A percentile compares a stretch with the other conserved stretches of the same genome.
Evolutionary conservation across 805 yeast genomes (phyloP).

Genomic region (Naumovozyma baii): DNA sequence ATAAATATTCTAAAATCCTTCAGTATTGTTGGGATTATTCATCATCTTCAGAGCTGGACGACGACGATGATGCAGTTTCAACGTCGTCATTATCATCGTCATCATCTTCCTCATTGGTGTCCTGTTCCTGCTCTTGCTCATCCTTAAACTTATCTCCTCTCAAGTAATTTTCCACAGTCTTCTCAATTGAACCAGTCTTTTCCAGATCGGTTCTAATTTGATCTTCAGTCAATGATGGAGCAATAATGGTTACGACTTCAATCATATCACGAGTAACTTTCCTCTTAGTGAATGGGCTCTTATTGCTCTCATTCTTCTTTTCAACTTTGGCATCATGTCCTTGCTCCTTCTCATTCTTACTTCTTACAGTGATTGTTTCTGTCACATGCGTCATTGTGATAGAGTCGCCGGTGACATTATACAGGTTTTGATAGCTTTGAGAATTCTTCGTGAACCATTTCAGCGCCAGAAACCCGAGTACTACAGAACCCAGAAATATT

Average conservation of each 20-base stretch:
- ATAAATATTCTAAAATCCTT: neutral
- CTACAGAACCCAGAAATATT: constrained; percentile 6
- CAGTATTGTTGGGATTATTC: constrained; percentile 15
- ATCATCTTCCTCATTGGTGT: neutral
- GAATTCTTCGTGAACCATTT: constrained; percentile 58
- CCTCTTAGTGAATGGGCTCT: constrained; percentile 28
- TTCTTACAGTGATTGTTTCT: neutral
- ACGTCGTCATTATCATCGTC: neutral
- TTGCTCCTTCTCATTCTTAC: constrained; percentile 2
- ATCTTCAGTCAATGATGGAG: constrained; percentile 57
- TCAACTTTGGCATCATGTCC: neutral
- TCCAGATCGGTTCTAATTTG: constrained; percentile 70
- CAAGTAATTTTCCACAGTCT: constrained; percentile 61
- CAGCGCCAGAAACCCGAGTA: constrained; percentile 46
- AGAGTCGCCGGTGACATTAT: neutral
- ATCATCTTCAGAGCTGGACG: constrained; percentile 15
- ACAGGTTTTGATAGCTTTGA: constrained; percentile 28
- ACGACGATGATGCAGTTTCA: constrained; percentile 4
- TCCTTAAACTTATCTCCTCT: constrained; percentile 40
- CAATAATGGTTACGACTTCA: constrained; percentile 74
- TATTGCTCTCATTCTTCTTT: constrained; percentile 2
- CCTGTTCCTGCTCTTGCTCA: neutral
- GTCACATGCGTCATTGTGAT: neutral
- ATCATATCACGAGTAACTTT: constrained; percentile 64
- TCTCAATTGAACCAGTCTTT: constrained; percentile 70